Evolutionary conservation across 2,329 filamentous ascomycete species (phyloP), one percentile per base, ranked within the genome.

Genomic region (Neofusicoccum cordaticola): DNA sequence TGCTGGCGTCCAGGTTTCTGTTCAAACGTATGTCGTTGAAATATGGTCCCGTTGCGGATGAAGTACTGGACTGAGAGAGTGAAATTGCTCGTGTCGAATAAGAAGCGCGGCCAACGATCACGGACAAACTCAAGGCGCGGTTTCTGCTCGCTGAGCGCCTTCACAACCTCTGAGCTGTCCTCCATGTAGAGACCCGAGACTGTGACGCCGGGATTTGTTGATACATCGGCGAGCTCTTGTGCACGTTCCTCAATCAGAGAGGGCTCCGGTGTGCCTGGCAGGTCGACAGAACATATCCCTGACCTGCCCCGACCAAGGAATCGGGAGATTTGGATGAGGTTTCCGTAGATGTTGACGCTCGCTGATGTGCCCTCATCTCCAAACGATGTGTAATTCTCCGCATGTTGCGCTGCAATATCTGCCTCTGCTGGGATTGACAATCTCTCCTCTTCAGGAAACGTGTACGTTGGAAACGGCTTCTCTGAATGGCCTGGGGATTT

Each of bases 91-190:
- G 51, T 6, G 3, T 64, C 42, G 15, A 47, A 56, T 4, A 5
- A 34, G 13, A 56, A 64, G 2, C 31, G 19, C 5, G 62, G 62
- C 62, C 62, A 64, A 9, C 50, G 51, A 50, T 64, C 62, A 15
- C 51, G 39, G 15, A 56, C 39, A 15, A 57, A 64, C 7, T 45
- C 50, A 2, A 57, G 3, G 2, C 12, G 34, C 9, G 50, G 62
- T 8, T 42, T 63, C 15, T 19, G 39, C 5, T 19, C 37, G 27
- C 13, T 22, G 4, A 39, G 31, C 7, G n/a, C 17, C 12, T 11
- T 8, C 15, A 48, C 13, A 5, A 57, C 51, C 34, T 17, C 41
- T 5, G 53, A 45, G 13, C 22, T 44, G 9, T 58, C 53, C 12
- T 58, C 53, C 39, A 58, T 44, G 41, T 58, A 58, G 13, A 58